Percentiles rank a stretch among this genome's conserved stretches.
Conservation (phyloP, 345 rosid species). For the Populus ilicifolia region DNA sequence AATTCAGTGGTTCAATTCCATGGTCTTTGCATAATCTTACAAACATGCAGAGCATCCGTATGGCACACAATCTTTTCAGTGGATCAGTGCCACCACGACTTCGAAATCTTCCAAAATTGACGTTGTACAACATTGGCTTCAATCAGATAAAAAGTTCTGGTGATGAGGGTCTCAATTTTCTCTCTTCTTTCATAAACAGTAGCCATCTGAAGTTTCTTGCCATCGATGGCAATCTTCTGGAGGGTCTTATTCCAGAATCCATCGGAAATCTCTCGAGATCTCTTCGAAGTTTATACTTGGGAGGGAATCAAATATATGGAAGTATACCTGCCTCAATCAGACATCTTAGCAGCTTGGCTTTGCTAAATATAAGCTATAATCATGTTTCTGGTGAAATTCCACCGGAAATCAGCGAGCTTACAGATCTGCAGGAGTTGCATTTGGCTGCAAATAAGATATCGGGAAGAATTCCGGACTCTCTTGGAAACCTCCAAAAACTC, state of each 20-base stretch:
- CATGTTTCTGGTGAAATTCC: constrained; percentile 44
- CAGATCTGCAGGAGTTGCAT: constrained; percentile 35
- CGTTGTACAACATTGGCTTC: constrained; percentile 33
- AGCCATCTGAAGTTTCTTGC: too few species aligned
- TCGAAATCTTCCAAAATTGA: constrained; percentile 33
- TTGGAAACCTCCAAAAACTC: constrained; percentile 37
- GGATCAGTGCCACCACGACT: constrained; percentile 35
- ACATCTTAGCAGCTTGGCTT: constrained; percentile 34
- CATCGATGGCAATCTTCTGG: too few species aligned
- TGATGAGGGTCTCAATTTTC: not conserved
- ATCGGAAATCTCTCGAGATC: too few species aligned
- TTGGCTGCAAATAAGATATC: constrained; percentile 37
- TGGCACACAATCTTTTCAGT: constrained; percentile 23
- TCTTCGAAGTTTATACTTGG: too few species aligned
- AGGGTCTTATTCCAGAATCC: too few species aligned
- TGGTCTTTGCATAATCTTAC: constrained; percentile 40
- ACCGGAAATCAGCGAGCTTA: constrained; percentile 31
- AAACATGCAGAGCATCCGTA: constrained; percentile 13
- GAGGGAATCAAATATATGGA: too few species aligned
- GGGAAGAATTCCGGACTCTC: constrained; percentile 36
- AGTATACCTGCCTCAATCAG: constrained; percentile 34
- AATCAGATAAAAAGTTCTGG: not conserved
- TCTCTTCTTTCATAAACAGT: too few species aligned
- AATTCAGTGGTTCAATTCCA: constrained; percentile 38
- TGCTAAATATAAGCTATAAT: constrained; percentile 39